Evolutionary conservation across 1,139 yeast genomes (phyloP).

Genomic region (Arxiozyma telluris): DNA sequence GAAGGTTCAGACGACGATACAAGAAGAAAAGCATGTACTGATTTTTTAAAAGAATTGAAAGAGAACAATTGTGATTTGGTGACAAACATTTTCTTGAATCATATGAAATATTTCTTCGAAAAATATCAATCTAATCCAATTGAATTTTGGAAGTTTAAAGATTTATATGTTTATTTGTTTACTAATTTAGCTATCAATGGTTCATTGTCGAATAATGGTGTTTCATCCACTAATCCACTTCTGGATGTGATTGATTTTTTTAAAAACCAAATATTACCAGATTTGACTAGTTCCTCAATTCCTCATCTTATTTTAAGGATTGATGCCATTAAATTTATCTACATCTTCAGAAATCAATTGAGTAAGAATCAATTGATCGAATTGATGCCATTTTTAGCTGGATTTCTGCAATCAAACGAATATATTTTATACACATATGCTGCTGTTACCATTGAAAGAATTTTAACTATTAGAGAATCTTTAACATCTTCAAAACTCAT

Average conservation of each 20-base stretch:
- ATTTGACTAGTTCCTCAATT: conserved; percentile 43
- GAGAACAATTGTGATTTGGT: conserved; percentile 67
- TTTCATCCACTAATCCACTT: conserved; percentile 74
- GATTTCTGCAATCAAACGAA: conserved; percentile 51
- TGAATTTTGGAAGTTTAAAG: conserved; percentile 72
- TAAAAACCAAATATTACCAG: conserved; percentile 69
- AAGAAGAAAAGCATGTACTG: conserved; percentile 84
- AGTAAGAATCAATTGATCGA: conserved; percentile 75
- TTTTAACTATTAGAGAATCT: conserved; percentile 65
- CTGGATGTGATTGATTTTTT: conserved; percentile 86
- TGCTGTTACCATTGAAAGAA: conserved; percentile 84
- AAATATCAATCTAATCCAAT: conserved; percentile 37
- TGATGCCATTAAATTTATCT: conserved; percentile 87
- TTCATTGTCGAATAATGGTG: conserved; percentile 73
- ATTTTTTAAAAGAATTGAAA: conserved; percentile 78
- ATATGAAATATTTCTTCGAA: conserved; percentile 58
- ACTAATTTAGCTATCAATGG: conserved; percentile 90
- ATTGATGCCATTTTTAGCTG: conserved; percentile 71
- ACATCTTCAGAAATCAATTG: conserved; percentile 84
- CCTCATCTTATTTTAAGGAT: conserved; percentile 71
- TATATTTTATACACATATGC: conserved; percentile 90
- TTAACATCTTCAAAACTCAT: conserved; percentile 41
- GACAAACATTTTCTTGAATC: conserved; percentile 68
- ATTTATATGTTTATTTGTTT: conserved; percentile 77
- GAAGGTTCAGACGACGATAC: conserved; percentile 95